These are phyloP conservation scores for Aspergillus fumigatiaffinis DNA, from an alignment of 2,329 filamentous ascomycete species.

Conservation along the genomic window DNA sequence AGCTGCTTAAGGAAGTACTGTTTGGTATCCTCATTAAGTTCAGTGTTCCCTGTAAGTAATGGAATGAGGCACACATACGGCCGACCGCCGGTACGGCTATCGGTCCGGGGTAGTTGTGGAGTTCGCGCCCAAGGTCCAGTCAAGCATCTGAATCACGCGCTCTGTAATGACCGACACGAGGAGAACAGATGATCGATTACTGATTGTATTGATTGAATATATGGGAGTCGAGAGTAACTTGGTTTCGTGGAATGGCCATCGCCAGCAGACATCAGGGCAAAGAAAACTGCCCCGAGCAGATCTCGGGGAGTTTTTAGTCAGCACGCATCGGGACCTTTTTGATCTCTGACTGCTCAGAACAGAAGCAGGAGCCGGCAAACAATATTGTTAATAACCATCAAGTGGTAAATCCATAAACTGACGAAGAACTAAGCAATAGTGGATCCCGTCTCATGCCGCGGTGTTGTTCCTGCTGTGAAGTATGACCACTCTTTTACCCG, in stretches of 20 bases:
- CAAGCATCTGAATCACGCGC: conserved; percentile 6
- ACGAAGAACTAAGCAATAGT: neutral
- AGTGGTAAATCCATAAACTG: neutral
- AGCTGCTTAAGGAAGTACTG: conserved; percentile 5
- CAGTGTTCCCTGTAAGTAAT: neutral
- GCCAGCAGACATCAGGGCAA: too few species aligned
- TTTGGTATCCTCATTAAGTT: conserved; percentile 3
- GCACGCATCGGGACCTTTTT: neutral
- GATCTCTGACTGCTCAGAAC: neutral
- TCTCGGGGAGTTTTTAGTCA: too few species aligned
- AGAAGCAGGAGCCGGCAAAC: neutral
- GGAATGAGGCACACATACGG: conserved; percentile 1
- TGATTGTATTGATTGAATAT: neutral
- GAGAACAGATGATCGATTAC: conserved; percentile 5
- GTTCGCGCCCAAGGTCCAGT: conserved; percentile 2
- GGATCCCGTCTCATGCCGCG: neutral
- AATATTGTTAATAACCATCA: neutral
- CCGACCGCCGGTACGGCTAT: neutral
- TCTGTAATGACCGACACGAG: conserved; percentile 5
- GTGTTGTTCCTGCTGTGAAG: neutral
- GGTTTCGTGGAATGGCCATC: too few species aligned
- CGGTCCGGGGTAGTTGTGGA: neutral
- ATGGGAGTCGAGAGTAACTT: too few species aligned
- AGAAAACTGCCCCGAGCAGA: too few species aligned
- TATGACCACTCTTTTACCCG: neutral